Evolutionary conservation across 495 filamentous ascomycete genomes (phyloP), one percentile per base, ranked within the genome.

Genomic region (Penicillium bovifimosum): DNA sequence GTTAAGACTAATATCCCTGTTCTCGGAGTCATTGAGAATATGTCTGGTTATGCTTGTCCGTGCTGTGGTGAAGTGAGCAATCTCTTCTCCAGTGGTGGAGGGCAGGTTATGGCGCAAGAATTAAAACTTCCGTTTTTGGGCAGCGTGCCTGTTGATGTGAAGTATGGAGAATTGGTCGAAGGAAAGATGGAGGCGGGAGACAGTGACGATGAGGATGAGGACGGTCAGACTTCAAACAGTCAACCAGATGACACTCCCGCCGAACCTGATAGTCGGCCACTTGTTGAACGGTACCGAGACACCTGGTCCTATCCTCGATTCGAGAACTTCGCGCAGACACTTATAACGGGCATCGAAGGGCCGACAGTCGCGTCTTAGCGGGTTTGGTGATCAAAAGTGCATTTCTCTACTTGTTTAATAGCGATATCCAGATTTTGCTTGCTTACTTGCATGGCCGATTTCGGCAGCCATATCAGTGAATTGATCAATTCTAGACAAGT

Each of bases 21-120:
- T 16, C 74, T 96, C 29, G 93, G 93, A 0, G 91, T 98, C 2
- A 77, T 98, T 33, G 93, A 98, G 74, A 98, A 98, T 69, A 97
- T 98, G 95, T 86, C 86, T 24, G 93, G 93, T 2, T 98, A 91
- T 70, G 86, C 96, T 48, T 98, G 93, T 70, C 92, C 92, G 31
- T 89, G 91, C 63, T 98, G 93, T 71, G 87, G 86, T 56, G 90
- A 95, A 68, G 89, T 90, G 68, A 95, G 88, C 38, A 88, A 97
- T 72, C 72, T 97, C 49, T 97, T 97, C 64, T 86, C 83, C 42
- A 89, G 83, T 46, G 95, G 93, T 14, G 93, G 93, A 7, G 93
- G 95, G 7, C 70, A 88, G 69, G 81, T 87, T 20, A 96, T 98
- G 93, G 90, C 91, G 14, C 68, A 78, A 57, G 89, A 97, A 59